Base-by-base conservation (phyloP, 2,329 filamentous ascomycete species). In the Neobulgaria alba region DNA sequence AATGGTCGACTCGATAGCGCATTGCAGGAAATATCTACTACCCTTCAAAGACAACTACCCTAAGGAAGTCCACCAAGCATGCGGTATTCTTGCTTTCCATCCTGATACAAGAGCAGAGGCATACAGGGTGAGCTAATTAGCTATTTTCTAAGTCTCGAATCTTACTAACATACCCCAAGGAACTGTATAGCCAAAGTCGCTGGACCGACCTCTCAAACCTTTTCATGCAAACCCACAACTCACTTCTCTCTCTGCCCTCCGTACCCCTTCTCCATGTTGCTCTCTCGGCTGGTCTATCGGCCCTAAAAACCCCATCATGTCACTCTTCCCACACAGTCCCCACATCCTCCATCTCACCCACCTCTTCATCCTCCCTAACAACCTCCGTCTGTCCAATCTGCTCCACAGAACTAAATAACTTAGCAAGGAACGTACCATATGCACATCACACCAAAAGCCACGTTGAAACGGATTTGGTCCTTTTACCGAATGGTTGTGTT, bases 371-470 rank as follows among this genome's bases (percentile, higher is more conserved):
- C 12, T 55, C 51, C 10, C 48, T 56, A 57, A 60, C 50, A 39
- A 79, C 78, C 2, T 82, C 84, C 5, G 79, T 96, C 31, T 98
- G 92, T 55, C 92, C 92, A 3, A 96, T 98, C 57, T 98, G 92
- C 68, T 92, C 84, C 35, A 92, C 84, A 1, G 92, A 98, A 64
- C 75, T 98, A 41, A 96, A 96, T 61, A 85, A 89, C 56, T 74
- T 98, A 23, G 90, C 92, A 2, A 73, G 82, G 38, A 81, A 82
- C 53, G 85, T 98, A 33, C 92, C 92, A 1, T 96, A 96, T 56
- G 92, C 92, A 2, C 85, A 95, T 57, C 92, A 98, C 61, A 89
- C 84, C 20, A 93, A 93, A 69, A 95, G 87, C 59, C 85, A 87
- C 47, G 86, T 96, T 20, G 90, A 95, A 58, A 79, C 78, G 33